phyloP scores from a whole-genome alignment of 805 yeast species.

The Candida nitratophila region DNA sequence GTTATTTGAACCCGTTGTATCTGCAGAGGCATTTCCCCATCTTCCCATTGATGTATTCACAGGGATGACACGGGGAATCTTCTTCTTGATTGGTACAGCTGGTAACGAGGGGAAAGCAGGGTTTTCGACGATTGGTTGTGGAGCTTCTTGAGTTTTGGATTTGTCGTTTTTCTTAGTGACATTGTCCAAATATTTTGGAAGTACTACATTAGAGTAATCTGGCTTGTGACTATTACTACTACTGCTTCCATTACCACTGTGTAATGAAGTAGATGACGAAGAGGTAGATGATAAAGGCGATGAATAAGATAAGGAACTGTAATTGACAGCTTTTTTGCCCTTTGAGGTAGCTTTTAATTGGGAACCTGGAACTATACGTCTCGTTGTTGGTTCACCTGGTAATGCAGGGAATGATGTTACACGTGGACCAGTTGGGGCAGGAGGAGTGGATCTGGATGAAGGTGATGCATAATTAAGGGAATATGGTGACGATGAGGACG shows the following conservation, averaged over 20 bases:
- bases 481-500: background rate
- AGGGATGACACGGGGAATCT: conserved; percentile 57
- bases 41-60: conserved; percentile 21
- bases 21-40: conserved; percentile 21
- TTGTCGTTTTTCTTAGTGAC: background rate
- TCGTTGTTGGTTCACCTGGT: background rate
- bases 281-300: background rate
- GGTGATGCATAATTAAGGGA: background rate
- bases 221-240: background rate
- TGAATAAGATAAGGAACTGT: background rate
- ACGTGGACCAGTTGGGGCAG: conserved; percentile 5
- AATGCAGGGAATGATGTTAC: conserved; percentile 3
- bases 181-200: background rate
- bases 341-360: background rate
- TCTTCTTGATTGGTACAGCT: conserved; percentile 32
- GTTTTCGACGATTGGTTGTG: background rate
- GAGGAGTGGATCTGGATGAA: conserved; percentile 18
- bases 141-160: background rate
- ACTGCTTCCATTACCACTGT: too few relatives aligned
- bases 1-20: conserved; percentile 2
- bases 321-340: background rate
- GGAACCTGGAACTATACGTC: background rate
- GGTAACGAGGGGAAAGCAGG: conserved; percentile 28
- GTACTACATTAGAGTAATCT: background rate
- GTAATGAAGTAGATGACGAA: background rate